Conservation (phyloP, 2,329 filamentous ascomycete genomes). For the Penicillium sp. region DNA sequence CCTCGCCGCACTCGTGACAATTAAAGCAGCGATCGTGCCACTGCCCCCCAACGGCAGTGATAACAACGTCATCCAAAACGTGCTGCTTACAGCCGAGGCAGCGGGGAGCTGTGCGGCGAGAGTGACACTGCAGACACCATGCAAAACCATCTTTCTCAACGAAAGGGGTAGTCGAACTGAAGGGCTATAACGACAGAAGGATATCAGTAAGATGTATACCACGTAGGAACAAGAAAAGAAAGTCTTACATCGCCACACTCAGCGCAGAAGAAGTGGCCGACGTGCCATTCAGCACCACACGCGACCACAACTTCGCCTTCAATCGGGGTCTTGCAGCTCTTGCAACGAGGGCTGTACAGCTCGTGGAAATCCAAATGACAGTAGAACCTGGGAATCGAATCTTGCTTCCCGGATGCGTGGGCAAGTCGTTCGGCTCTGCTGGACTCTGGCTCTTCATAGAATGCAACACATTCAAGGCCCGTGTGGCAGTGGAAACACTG, state of each 20-base stretch:
- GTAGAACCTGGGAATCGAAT: conserved; percentile 74
- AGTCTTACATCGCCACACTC: conserved; percentile 81
- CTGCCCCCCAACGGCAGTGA: conserved; percentile 82
- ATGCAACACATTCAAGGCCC: conserved; percentile 88
- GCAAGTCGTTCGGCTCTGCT: conserved; percentile 68
- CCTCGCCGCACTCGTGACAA: conserved; percentile 65
- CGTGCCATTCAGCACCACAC: conserved; percentile 93
- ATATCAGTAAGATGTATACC: conserved; percentile 14
- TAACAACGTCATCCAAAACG: conserved; percentile 84
- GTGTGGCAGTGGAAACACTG: conserved; percentile 83
- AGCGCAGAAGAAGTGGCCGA: conserved; percentile 97
- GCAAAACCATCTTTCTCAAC: conserved; percentile 97
- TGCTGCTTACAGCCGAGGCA: conserved; percentile 80
- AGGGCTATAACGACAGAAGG: conserved; percentile 46
- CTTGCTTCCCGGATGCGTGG: conserved; percentile 61
- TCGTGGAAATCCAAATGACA: conserved; percentile 99
- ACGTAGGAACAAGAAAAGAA: neutral
- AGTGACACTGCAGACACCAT: conserved; percentile 93
- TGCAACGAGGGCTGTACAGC: conserved; percentile 85
- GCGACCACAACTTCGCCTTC: conserved; percentile 92
- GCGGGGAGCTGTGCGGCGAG: conserved; percentile 83
- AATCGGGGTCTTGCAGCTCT: conserved; percentile 94
- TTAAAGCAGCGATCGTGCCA: conserved; percentile 94
- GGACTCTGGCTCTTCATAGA: conserved; percentile 82
- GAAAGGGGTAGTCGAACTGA: conserved; percentile 67